phyloP scores from a whole-genome alignment of 169 alveolate genomes.

The Condylostoma magnum region DNA sequence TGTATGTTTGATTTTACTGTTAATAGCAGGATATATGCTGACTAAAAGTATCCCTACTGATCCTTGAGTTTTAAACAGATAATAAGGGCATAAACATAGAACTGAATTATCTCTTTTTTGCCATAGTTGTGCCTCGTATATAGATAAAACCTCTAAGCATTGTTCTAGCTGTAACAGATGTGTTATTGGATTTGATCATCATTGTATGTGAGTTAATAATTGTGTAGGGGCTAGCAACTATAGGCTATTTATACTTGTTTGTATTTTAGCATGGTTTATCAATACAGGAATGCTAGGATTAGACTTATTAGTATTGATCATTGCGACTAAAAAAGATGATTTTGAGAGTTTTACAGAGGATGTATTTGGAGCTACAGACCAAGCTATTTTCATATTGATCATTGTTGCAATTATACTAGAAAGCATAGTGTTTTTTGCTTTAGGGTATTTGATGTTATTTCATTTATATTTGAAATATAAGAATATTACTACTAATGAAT shows the following conservation, averaged over 20 bases:
- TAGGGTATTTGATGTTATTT: constrained; percentile 33
- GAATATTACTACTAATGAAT: constrained; percentile 55
- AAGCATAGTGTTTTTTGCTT: constrained; percentile 25
- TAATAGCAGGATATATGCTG: too few species aligned
- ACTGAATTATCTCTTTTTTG: neutral
- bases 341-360: neutral
- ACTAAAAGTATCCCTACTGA: neutral
- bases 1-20: too few species aligned
- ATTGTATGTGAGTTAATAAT: constrained; percentile 88
- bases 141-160: constrained; percentile 51
- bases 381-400: neutral
- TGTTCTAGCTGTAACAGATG: constrained; percentile 88
- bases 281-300: neutral
- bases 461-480: constrained; percentile 44
- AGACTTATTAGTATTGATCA: neutral
- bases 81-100: neutral
- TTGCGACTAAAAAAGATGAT: neutral
- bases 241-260: constrained; percentile 30
- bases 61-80: neutral
- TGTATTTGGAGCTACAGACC: too few species aligned
- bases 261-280: neutral
- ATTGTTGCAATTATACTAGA: constrained; percentile 8
- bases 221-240: constrained; percentile 84
- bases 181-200: constrained; percentile 86
- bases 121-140: neutral